Percentiles rank a stretch among this genome's conserved stretches.
Evolutionary conservation across 345 rosid species (phyloP).

Genomic region (Salix viminalis): DNA sequence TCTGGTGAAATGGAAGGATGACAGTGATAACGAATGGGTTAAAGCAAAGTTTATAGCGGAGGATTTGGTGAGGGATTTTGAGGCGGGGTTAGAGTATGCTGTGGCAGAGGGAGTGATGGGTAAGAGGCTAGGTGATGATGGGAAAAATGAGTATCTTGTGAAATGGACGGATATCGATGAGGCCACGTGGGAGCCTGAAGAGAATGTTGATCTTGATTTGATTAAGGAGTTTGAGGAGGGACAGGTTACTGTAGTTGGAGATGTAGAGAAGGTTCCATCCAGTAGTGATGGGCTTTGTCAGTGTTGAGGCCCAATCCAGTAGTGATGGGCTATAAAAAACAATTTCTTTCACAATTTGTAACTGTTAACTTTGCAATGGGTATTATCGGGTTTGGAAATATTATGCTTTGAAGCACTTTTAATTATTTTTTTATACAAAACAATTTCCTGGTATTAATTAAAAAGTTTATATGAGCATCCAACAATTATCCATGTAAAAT

Average conservation of each 20-base stretch:
- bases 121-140: conserved; percentile 60
- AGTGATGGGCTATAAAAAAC: neutral
- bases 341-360: neutral
- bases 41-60: conserved; percentile 51
- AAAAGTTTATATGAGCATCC: too few species aligned
- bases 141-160: conserved; percentile 59
- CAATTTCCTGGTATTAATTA: too few species aligned
- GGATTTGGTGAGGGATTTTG: conserved; percentile 72
- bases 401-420: neutral
- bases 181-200: conserved; percentile 92
- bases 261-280: neutral
- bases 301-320: neutral
- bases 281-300: neutral
- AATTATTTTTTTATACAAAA: too few species aligned
- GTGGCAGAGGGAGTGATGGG: conserved; percentile 70
- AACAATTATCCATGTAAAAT: too few species aligned
- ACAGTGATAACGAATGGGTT: conserved; percentile 74
- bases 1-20: conserved; percentile 84
- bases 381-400: neutral
- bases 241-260: conserved; percentile 8
- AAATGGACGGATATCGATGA: conserved; percentile 75
- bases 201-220: conserved; percentile 68
- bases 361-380: neutral
- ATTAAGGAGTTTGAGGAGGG: conserved; percentile 44
- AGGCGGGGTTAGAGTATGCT: conserved; percentile 78